Evolutionary conservation across 1,284 basidiomycete species (phyloP).

Genomic region (Anthracocystis setariae): DNA sequence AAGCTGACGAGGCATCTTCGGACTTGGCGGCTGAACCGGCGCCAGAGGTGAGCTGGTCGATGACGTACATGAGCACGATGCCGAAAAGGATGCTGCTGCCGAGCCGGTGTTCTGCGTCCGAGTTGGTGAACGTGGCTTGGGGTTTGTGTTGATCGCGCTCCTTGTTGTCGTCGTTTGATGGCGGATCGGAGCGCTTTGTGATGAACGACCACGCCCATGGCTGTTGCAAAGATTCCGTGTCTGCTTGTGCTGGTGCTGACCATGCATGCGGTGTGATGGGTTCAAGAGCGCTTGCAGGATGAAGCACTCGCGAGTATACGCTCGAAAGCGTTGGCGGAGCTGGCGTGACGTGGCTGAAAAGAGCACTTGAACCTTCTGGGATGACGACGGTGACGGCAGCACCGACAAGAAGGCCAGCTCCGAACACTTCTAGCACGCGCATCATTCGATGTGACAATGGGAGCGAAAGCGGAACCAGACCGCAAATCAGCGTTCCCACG

Average conservation of each 20-base stretch:
- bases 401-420: constrained; percentile 63
- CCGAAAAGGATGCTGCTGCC: constrained; percentile 59
- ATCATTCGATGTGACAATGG: constrained; percentile 54
- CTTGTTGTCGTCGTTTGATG: constrained; percentile 5
- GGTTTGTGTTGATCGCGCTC: constrained; percentile 7
- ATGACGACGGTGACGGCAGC: constrained; percentile 65
- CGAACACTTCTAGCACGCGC: constrained; percentile 61
- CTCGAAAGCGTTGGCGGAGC: not conserved
- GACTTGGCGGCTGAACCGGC: constrained; percentile 13
- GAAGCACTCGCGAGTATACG: constrained; percentile 9
- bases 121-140: constrained; percentile 16
- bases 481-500: constrained; percentile 58
- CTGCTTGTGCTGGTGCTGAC: not conserved
- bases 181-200: constrained; percentile 19
- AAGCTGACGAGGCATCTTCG: not conserved
- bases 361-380: constrained; percentile 57
- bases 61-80: constrained; percentile 63
- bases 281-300: constrained; percentile 9
- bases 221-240: not conserved
- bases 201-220: constrained; percentile 44
- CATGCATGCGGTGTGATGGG: constrained; percentile 3
- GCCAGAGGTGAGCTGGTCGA: constrained; percentile 38
- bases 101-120: constrained; percentile 49
- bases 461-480: constrained; percentile 56
- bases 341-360: constrained; percentile 32